Conservation (phyloP, 2,329 filamentous ascomycete genomes). For the Blastomyces silverae region DNA sequence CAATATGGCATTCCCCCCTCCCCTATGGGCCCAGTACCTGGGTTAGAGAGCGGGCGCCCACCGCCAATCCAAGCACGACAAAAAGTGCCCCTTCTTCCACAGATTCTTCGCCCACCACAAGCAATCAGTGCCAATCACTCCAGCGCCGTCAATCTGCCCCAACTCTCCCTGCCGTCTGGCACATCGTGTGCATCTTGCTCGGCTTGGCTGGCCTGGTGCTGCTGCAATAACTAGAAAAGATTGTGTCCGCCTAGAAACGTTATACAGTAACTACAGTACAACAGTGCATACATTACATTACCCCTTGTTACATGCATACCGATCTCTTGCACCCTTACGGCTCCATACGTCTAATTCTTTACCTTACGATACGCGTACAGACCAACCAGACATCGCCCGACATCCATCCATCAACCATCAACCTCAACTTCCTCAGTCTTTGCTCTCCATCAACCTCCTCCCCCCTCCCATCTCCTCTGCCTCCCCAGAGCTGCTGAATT, state of each 20-base stretch:
- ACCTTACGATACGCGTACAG: neutral
- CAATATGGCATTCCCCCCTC: neutral
- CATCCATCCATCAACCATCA: neutral
- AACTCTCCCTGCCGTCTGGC: neutral
- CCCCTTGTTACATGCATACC: neutral
- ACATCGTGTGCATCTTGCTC: neutral
- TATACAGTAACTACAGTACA: neutral
- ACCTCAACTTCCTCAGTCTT: too few relatives aligned
- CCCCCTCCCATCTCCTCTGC: neutral
- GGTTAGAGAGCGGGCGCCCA: too few relatives aligned
- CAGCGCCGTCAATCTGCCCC: neutral
- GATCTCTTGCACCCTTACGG: neutral
- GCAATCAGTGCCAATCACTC: neutral
- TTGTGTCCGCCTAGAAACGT: neutral
- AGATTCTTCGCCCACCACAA: neutral
- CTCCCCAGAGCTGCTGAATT: conserved; percentile 1
- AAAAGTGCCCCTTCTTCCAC: neutral
- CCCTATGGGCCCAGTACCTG: neutral
- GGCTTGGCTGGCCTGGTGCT: neutral
- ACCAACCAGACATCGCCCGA: neutral
- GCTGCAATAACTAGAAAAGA: neutral
- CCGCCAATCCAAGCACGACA: neutral
- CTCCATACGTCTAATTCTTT: neutral
- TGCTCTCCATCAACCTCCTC: neutral
- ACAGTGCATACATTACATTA: neutral